Percentiles rank a stretch among this genome's conserved stretches.
Evolutionary conservation across 169 alveolate species (phyloP).

Genomic region (Plasmodium adleri): DNA sequence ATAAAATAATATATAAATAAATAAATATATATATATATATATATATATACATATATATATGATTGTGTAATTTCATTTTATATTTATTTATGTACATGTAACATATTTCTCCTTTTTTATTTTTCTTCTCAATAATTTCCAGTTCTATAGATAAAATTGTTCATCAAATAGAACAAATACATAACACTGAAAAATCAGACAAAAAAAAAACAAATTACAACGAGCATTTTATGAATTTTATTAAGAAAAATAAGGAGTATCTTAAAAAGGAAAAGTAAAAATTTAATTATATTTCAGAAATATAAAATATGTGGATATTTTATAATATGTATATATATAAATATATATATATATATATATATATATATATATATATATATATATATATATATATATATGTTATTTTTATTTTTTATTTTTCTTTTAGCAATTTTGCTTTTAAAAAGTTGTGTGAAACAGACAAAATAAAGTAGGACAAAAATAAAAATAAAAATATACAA

Average conservation of each 20-base stretch:
- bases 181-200: conserved; percentile 8
- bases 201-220: conserved; percentile 8
- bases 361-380: neutral
- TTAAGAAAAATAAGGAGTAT: conserved; percentile 53
- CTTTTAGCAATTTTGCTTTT: conserved; percentile 30
- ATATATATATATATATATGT: neutral
- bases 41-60: neutral
- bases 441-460: conserved; percentile 36
- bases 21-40: neutral
- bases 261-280: conserved; percentile 49
- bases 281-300: neutral
- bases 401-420: conserved; percentile 6
- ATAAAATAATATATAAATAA: neutral
- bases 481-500: neutral
- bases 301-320: neutral
- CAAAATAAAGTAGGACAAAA: conserved; percentile 42
- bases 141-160: conserved; percentile 67
- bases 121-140: neutral
- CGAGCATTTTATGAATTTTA: conserved; percentile 42
- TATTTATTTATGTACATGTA: no score
- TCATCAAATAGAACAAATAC: conserved; percentile 32
- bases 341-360: neutral
- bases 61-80: no score
- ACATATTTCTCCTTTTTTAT: neutral
- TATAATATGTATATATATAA: neutral